Evolutionary conservation across 495 filamentous ascomycete genomes (phyloP).

Genomic region (Lepraria neglecta): DNA sequence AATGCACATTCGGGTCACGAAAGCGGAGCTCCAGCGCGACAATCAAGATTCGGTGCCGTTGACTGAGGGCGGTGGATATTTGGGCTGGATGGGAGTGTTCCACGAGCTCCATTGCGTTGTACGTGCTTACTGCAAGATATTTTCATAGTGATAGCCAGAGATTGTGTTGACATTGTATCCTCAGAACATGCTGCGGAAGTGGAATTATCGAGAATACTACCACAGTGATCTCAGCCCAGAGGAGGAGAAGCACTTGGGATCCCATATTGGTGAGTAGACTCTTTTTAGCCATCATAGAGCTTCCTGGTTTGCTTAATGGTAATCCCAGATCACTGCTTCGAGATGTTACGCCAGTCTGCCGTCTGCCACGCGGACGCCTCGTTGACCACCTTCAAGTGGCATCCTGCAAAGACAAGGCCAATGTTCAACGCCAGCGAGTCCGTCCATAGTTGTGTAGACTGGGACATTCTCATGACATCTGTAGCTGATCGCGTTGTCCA

Average conservation of each 20-base stretch:
- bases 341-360: constrained; percentile 23
- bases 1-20: constrained; percentile 30
- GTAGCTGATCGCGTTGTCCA: constrained; percentile 8
- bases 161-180: not conserved
- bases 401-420: constrained; percentile 10
- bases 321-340: constrained; percentile 26
- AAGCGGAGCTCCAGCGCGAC: constrained; percentile 25
- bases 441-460: constrained; percentile 24
- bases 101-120: constrained; percentile 35
- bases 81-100: constrained; percentile 32
- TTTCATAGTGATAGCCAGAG: no score
- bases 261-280: constrained; percentile 16
- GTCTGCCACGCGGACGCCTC: constrained; percentile 25
- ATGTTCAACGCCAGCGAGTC: constrained; percentile 23
- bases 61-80: constrained; percentile 30
- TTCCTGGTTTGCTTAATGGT: not conserved
- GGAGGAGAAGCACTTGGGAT: constrained; percentile 13
- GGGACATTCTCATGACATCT: constrained; percentile 16
- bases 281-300: not conserved
- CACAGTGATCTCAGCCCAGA: not conserved
- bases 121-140: not conserved
- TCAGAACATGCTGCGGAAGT: constrained; percentile 24
- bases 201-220: constrained; percentile 23
- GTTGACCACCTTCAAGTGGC: constrained; percentile 24
- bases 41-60: constrained; percentile 29